Evolutionary conservation across 768 basidiomycete species (phyloP).

Genomic region (Mycena alexandri): DNA sequence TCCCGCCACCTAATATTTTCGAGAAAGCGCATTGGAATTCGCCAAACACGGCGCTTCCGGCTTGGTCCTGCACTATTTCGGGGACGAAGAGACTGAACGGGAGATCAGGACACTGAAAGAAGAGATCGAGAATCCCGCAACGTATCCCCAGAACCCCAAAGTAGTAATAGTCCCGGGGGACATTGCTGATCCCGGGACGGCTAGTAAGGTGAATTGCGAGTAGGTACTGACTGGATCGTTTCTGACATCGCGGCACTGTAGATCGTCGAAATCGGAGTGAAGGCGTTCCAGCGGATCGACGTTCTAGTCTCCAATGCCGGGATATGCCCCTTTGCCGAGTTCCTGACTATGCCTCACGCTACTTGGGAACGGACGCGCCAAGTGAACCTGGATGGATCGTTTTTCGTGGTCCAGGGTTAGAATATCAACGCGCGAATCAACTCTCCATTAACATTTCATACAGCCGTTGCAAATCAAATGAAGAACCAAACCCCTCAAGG

Average conservation of each 20-base stretch:
- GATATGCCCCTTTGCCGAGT: slow-evolving; percentile 84
- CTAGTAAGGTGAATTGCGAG: slow-evolving; percentile 58
- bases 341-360: slow-evolving; percentile 73
- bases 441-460: slow-evolving; percentile 22
- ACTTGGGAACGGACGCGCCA: slow-evolving; percentile 75
- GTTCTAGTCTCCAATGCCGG: slow-evolving; percentile 63
- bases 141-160: slow-evolving; percentile 45
- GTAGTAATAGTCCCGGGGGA: slow-evolving; percentile 72
- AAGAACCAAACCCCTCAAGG: slow-evolving; percentile 74
- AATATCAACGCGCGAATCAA: background rate
- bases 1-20: background rate
- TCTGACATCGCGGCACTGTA: slow-evolving; percentile 43
- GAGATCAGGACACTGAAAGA: slow-evolving; percentile 61
- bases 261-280: slow-evolving; percentile 73
- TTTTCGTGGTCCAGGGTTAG: slow-evolving; percentile 75
- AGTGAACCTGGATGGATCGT: slow-evolving; percentile 83
- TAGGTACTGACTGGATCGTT: slow-evolving; percentile 2
- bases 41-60: slow-evolving; percentile 74
- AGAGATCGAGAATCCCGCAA: slow-evolving; percentile 55
- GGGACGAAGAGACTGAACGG: slow-evolving; percentile 64
- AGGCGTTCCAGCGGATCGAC: slow-evolving; percentile 75
- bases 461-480: slow-evolving; percentile 83
- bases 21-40: slow-evolving; percentile 65
- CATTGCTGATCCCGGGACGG: slow-evolving; percentile 69
- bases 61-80: slow-evolving; percentile 76